Evolutionary conservation across 306 rosid genomes (phyloP).

Genomic region (Cercis canadensis): DNA sequence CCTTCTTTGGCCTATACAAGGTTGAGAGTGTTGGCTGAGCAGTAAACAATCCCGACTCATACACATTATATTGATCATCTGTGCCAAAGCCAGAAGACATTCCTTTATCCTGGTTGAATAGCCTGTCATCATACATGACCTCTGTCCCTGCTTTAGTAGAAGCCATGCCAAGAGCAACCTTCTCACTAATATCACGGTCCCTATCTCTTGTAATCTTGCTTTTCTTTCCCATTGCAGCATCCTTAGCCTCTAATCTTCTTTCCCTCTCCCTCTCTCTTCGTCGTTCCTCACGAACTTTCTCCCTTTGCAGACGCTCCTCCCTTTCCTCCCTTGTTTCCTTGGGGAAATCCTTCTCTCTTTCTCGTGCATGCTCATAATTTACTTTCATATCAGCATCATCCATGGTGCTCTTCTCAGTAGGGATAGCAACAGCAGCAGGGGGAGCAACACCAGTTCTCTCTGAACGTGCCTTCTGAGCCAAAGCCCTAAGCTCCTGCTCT

Average conservation of each 20-base stretch:
- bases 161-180: slow-evolving; percentile 96
- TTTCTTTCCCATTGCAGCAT: slow-evolving; percentile 90
- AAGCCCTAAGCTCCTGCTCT: slow-evolving; percentile 75
- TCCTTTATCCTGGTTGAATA: slow-evolving; percentile 94
- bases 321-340: slow-evolving; percentile 77
- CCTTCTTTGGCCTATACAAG: slow-evolving; percentile 88
- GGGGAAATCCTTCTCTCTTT: slow-evolving; percentile 59
- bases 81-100: slow-evolving; percentile 86
- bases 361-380: slow-evolving; percentile 62
- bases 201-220: slow-evolving; percentile 93
- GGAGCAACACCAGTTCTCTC: slow-evolving; percentile 82
- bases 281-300: slow-evolving; percentile 89
- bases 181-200: slow-evolving; percentile 94
- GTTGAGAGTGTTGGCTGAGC: slow-evolving; percentile 90
- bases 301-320: slow-evolving; percentile 69
- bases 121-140: slow-evolving; percentile 90
- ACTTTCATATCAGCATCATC: slow-evolving; percentile 59
- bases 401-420: slow-evolving; percentile 53
- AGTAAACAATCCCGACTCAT: slow-evolving; percentile 79
- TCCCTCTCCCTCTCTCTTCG: slow-evolving; percentile 91
- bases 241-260: slow-evolving; percentile 91
- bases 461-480: slow-evolving; percentile 84
- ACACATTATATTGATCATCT: slow-evolving; percentile 93
- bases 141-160: slow-evolving; percentile 73
- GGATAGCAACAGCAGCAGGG: slow-evolving; percentile 46